Conservation (phyloP, 192 early-diverging fungal species). For the Backusella circina region DNA sequence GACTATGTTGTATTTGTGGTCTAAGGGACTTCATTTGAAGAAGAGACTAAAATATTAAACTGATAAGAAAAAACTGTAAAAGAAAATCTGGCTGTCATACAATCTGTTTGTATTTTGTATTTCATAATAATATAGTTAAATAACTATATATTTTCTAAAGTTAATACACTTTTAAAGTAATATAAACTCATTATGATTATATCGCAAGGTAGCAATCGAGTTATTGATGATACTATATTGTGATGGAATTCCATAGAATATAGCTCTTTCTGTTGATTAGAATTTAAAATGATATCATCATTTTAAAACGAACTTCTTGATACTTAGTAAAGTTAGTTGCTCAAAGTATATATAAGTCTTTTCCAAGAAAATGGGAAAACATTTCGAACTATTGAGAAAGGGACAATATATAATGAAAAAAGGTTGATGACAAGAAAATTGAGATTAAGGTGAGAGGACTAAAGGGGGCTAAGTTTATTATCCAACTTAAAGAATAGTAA, state of each 20-base stretch:
- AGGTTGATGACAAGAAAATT: no score
- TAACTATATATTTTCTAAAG: not conserved
- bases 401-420: no score
- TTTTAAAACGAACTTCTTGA: not conserved
- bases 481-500: no score
- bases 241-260: no score
- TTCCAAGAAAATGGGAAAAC: no score
- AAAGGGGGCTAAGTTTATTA: no score
- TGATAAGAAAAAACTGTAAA: not conserved
- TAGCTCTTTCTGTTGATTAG: not conserved
- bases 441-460: no score
- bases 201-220: no score
- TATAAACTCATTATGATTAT: not conserved
- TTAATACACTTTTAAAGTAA: not conserved
- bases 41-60: not conserved
- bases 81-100: not conserved
- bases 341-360: no score
- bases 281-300: not conserved
- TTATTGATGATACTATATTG: no score
- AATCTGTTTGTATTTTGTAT: not conserved
- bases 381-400: no score
- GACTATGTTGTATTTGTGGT: not conserved
- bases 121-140: no score
- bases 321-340: not conserved
- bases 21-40: not conserved